Evolutionary conservation across 1,284 basidiomycete species (phyloP).

Genomic region (Leccinum griseonigrum): DNA sequence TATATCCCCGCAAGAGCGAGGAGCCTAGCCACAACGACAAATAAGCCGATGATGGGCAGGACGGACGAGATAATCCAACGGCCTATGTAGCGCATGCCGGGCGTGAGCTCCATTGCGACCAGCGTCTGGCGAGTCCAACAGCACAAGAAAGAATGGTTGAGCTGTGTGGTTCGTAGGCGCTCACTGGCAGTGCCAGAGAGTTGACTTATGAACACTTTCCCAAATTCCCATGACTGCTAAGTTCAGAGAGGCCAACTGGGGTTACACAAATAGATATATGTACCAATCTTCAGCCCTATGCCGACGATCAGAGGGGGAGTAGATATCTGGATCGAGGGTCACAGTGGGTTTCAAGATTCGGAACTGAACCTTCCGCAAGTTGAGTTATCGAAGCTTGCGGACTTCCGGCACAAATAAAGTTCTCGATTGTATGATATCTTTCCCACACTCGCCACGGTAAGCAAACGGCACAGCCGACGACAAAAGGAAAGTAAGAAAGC

Average conservation of each 20-base stretch:
- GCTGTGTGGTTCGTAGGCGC: not conserved
- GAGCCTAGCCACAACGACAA: slow-evolving; percentile 13
- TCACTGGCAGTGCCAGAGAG: not conserved
- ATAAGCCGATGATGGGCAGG: slow-evolving; percentile 13
- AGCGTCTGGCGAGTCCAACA: not conserved
- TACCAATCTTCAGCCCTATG: not conserved
- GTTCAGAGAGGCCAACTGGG: not conserved
- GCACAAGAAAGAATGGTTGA: not conserved
- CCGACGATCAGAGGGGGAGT: not conserved
- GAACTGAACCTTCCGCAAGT: no score
- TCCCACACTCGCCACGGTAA: not conserved
- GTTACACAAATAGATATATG: not conserved
- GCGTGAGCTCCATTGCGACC: slow-evolving; percentile 23
- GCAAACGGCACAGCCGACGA: no score
- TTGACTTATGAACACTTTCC: not conserved
- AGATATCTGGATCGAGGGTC: no score
- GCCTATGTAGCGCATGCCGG: slow-evolving; percentile 20
- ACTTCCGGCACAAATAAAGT: not conserved
- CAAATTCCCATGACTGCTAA: not conserved
- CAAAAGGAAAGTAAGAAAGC: not conserved
- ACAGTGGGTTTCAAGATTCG: no score
- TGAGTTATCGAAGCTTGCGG: no score
- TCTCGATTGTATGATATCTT: not conserved
- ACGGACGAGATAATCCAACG: slow-evolving; percentile 10
- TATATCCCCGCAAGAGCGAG: slow-evolving; percentile 8